A percentile compares a stretch with the other conserved stretches of the same genome.
Evolutionary conservation across 371 early-diverging fungal species (phyloP).

Genomic region (Chytridium lagenaria): DNA sequence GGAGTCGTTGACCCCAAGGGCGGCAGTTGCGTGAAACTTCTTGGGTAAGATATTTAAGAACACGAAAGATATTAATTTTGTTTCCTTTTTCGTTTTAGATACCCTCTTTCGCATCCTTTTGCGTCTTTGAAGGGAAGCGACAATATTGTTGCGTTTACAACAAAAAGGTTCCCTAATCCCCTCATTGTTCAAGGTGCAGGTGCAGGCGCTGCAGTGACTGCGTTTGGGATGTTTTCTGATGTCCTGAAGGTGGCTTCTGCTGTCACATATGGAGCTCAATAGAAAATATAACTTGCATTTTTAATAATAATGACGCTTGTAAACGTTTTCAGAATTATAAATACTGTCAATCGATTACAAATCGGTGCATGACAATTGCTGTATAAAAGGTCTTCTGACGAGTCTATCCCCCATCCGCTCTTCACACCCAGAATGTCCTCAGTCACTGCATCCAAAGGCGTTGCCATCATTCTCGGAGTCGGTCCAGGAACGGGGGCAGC

Average conservation of each 20-base stretch:
- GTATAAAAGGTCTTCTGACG: no score
- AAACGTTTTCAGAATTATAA: no score
- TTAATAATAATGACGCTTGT: no score
- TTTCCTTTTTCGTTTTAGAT: conserved; percentile 58
- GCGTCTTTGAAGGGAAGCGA: conserved; percentile 95
- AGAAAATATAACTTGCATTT: background rate
- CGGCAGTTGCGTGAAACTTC: conserved; percentile 79
- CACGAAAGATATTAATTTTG: background rate
- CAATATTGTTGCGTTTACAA: conserved; percentile 94
- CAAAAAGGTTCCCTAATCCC: conserved; percentile 90
- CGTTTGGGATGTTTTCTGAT: conserved; percentile 94
- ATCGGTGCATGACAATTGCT: no score
- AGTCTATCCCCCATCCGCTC: no score
- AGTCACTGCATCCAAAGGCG: background rate
- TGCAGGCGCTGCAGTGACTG: conserved; percentile 96
- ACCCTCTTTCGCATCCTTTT: conserved; percentile 89
- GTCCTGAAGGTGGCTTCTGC: conserved; percentile 61
- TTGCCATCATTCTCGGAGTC: conserved; percentile 43
- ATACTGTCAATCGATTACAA: no score
- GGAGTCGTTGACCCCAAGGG: conserved; percentile 80
- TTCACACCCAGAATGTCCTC: no score
- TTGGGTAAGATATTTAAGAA: conserved; percentile 57
- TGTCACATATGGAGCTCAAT: background rate
- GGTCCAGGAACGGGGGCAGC: conserved; percentile 45
- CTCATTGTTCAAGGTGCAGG: conserved; percentile 96